Evolutionary conservation across 805 yeast species (phyloP), one percentile per base, ranked within the genome.

Genomic region (Debaryomyces prosopidis): DNA sequence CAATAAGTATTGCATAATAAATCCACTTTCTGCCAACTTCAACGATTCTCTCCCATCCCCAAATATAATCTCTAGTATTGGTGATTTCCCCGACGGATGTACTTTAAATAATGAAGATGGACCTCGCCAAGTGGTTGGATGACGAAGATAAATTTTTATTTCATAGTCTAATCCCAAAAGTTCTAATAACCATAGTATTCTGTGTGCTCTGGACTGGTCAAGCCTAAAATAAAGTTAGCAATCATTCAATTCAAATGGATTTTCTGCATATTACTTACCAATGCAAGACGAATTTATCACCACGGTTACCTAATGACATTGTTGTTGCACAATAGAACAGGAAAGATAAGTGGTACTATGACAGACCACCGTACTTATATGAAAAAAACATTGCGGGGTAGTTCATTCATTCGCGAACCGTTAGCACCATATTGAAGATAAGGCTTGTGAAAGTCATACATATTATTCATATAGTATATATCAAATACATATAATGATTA

Each of bases 161-260:
- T 76, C 79, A 55, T 82, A 85, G 19, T 77, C 78, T 5, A 84
- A 56, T 10, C 69, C 70, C 11, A 86, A 65, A 41, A 82, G 77
- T 48, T 84, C 88, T n/a, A 86, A 65, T 39, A 82, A 63, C 87
- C 89, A 85, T 26, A 80, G 56, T 8, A 84, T 71, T 44, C 90
- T 71, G 43, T 76, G 80, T 1, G 88, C 65, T 55, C 91, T 71
- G 3, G 89, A 83, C 14, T 74, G 65, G 44, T 74, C 73, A 37
- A 81, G 73, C 75, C 78, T 63, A 38, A 9, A n/a, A 30, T 9
- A 30, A 5, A n/a, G 33, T 30, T 30, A 30, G 33, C 16, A 30
- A 30, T n/a, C 12, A 23, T 23, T 23, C 26, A 7, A 11, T n/a
- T n/a, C 14, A 9, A 30, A 18, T 31, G 14, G 5, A 10, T 15